Percentiles rank a stretch among this genome's conserved stretches.
phyloP scores from a whole-genome alignment of 106 monocot genomes.

The Chionographis japonica region DNA sequence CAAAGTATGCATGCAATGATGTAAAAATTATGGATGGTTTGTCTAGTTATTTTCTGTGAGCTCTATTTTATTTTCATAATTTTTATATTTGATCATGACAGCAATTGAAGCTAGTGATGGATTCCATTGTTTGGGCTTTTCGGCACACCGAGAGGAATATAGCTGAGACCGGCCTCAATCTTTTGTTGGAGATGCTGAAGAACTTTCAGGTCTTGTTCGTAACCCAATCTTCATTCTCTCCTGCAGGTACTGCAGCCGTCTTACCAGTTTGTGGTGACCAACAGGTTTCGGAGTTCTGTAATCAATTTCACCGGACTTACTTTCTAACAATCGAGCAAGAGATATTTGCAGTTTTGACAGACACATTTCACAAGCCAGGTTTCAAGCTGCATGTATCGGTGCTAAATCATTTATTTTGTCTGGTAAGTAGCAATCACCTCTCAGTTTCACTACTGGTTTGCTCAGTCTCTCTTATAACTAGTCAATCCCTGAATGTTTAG shows the following conservation, averaged over 20 bases:
- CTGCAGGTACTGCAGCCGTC: neutral
- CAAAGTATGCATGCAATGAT: no score
- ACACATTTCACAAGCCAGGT: conserved; percentile 97
- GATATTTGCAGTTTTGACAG: conserved; percentile 96
- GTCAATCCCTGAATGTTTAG: conserved; percentile 18
- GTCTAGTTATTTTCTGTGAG: neutral
- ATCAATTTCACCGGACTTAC: conserved; percentile 93
- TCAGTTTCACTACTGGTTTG: neutral
- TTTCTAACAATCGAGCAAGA: conserved; percentile 91
- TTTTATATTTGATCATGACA: conserved; percentile 11
- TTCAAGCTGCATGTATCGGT: conserved; percentile 95
- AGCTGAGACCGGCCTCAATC: conserved; percentile 94
- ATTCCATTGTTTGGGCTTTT: conserved; percentile 97
- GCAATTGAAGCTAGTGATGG: conserved; percentile 97
- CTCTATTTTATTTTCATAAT: neutral
- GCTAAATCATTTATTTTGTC: conserved; percentile 87
- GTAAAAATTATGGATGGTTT: no score
- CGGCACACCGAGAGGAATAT: conserved; percentile 99
- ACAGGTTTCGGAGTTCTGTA: conserved; percentile 83
- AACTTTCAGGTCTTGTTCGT: conserved; percentile 71
- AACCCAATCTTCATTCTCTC: neutral
- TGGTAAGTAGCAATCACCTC: conserved; percentile 37
- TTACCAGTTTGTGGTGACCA: neutral
- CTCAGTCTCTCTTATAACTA: no score
- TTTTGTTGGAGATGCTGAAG: conserved; percentile 85